Evolutionary conservation across 1,284 basidiomycete genomes (phyloP).

Genomic region (Microbotryomycetes sp.): DNA sequence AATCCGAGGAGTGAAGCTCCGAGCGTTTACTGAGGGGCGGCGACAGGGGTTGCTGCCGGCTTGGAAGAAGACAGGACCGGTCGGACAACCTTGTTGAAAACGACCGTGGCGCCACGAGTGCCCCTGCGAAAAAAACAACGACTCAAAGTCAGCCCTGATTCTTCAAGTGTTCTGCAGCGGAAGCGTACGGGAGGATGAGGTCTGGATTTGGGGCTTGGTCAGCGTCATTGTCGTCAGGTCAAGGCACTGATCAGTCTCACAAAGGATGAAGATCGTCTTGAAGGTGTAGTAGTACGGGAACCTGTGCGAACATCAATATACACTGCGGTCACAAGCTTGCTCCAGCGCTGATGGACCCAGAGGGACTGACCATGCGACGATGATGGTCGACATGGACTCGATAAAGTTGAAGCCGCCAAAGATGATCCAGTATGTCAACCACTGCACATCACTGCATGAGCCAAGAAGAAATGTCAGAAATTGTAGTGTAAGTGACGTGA

Average conservation of each 20-base stretch:
- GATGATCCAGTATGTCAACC: slow-evolving; percentile 74
- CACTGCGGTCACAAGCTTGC: background rate
- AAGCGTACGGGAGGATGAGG: slow-evolving; percentile 33
- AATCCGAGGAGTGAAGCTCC: too few species aligned
- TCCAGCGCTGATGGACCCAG: background rate
- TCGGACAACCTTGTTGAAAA: slow-evolving; percentile 29
- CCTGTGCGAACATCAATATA: slow-evolving; percentile 9
- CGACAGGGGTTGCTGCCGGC: background rate
- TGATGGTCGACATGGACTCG: slow-evolving; percentile 63
- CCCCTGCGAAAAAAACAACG: slow-evolving; percentile 2
- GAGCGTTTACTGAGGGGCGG: background rate
- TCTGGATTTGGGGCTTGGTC: background rate
- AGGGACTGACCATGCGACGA: slow-evolving; percentile 56
- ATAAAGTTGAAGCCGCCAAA: slow-evolving; percentile 80
- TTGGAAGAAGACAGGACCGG: slow-evolving; percentile 3
- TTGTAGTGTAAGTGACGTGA: too few species aligned
- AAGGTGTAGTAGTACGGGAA: slow-evolving; percentile 39
- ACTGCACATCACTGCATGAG: slow-evolving; percentile 56
- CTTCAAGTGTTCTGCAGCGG: background rate
- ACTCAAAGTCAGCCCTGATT: background rate
- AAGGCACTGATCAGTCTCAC: background rate
- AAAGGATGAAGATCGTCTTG: slow-evolving; percentile 37
- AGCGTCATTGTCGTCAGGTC: background rate
- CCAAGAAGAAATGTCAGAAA: too few species aligned
- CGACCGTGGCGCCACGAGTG: slow-evolving; percentile 30